Percentiles rank a stretch among this genome's conserved stretches.
These are phyloP conservation scores for Claviceps capensis DNA, from an alignment of 2,329 filamentous ascomycete genomes.

Conservation along the genomic window DNA sequence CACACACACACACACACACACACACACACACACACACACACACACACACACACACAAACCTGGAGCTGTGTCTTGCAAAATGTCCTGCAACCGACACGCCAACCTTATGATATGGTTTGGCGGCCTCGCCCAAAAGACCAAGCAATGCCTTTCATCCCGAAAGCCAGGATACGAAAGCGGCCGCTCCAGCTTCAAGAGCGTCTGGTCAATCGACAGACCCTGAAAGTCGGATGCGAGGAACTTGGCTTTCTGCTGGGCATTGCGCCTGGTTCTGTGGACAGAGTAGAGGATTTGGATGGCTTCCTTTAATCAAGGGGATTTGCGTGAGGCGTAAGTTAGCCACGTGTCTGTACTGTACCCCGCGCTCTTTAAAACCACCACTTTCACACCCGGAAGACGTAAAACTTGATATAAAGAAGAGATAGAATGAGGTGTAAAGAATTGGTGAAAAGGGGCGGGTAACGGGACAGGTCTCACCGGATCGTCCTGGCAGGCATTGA, in stretches of 20 bases:
- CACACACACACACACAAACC: slow-evolving; percentile 36
- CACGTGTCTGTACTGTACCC: background rate
- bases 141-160: slow-evolving; percentile 62
- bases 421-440: background rate
- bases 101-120: slow-evolving; percentile 56
- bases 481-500: slow-evolving; percentile 51
- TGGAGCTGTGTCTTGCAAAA: slow-evolving; percentile 50
- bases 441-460: background rate
- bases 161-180: slow-evolving; percentile 53
- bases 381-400: too few species aligned
- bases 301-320: slow-evolving; percentile 25
- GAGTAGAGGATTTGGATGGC: slow-evolving; percentile 61
- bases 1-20: slow-evolving; percentile 22
- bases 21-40: slow-evolving; percentile 20
- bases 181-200: slow-evolving; percentile 56
- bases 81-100: slow-evolving; percentile 53
- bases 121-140: slow-evolving; percentile 81
- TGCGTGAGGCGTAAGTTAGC: background rate
- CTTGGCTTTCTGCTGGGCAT: slow-evolving; percentile 59
- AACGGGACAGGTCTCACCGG: slow-evolving; percentile 33
- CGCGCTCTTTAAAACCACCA: too few species aligned
- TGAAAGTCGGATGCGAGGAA: slow-evolving; percentile 55
- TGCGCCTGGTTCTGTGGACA: slow-evolving; percentile 60
- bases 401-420: background rate
- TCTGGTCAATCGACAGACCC: slow-evolving; percentile 62